Base-by-base conservation (phyloP, 805 yeast genomes). In the Wickerhamomyces xylosicus region DNA sequence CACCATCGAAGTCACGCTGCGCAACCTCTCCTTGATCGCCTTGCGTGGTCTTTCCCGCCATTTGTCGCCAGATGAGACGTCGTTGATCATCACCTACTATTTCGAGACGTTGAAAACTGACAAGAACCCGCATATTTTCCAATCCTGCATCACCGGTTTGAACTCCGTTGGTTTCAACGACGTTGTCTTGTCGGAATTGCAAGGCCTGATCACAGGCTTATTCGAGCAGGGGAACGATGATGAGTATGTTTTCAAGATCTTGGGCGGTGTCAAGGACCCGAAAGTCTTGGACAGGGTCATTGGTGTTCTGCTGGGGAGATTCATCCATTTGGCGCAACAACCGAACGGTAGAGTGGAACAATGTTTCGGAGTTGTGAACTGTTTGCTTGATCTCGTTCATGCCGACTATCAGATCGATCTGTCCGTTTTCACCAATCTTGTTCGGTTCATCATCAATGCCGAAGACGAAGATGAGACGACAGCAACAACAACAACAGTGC, bases 21-120 rank as follows among this genome's bases (percentile, higher is more conserved):
- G 86, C 49, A 68, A 81, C 20, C 61, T 80, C 32, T 73, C 92
- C 1, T 63, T 83, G 21, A 74, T 74, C 39, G 84, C 82, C 34
- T 66, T 86, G 37, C 67, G 77, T 1, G 73, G 74, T 37, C 13
- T 28, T 51, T 85, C 33, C 62, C 78, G 8, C 60, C 65, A 22
- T 60, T 83, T 86, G 36, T 57, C 58, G 14, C 45, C 49, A 3
- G 72, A 72, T 38, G 95, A 86, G 47, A 56, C 74, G 20, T 71
- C 75, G 21, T 59, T 84, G 38, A 63, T 84, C 6, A 72, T 80
- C 27, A 84, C 75, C 46, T 75, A 79, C 48, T 61, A 85, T 29
- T 75, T 74, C 4, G 87, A 79, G 33, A 69, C 77, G 13, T 62
- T 84, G 7, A 54, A 79, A n/a, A 58, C 39, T 14, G 77, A 69